These are phyloP conservation scores for Sclerotinia borealis DNA, from an alignment of 2,329 filamentous ascomycete species.

Conservation along the genomic window DNA sequence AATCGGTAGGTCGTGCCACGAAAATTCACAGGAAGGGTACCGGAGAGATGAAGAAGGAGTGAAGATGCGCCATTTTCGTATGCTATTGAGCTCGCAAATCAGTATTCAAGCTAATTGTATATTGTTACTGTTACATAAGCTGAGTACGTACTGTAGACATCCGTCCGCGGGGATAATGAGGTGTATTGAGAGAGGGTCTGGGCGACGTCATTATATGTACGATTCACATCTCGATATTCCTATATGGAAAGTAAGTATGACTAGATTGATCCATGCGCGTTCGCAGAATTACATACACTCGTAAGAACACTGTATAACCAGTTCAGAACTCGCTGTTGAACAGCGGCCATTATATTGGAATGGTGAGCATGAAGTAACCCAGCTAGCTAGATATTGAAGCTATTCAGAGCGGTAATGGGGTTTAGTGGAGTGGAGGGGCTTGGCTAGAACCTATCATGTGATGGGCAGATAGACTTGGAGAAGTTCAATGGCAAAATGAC, in stretches of 20 bases:
- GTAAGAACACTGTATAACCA: constrained; percentile 92
- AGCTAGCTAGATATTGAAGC: background rate
- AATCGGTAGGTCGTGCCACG: constrained; percentile 86
- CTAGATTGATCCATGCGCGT: background rate
- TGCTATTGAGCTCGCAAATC: constrained; percentile 45
- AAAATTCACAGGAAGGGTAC: constrained; percentile 87
- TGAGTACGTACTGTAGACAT: constrained; percentile 75
- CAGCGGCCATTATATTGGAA: constrained; percentile 45
- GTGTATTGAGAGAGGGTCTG: constrained; percentile 74
- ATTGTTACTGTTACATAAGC: too few relatives aligned
- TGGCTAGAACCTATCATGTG: background rate
- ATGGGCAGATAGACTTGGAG: background rate
- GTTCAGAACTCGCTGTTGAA: constrained; percentile 84
- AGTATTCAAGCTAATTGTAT: background rate
- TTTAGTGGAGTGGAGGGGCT: background rate
- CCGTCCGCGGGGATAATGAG: constrained; percentile 76
- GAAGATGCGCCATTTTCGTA: constrained; percentile 84
- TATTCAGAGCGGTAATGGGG: constrained; percentile 3
- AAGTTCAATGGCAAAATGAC: background rate
- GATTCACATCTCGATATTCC: constrained; percentile 91
- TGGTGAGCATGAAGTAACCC: constrained; percentile 13
- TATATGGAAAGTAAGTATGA: constrained; percentile 36
- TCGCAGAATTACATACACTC: constrained; percentile 46
- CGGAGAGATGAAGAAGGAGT: constrained; percentile 77
- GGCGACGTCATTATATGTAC: constrained; percentile 87